These are phyloP conservation scores for Candida germanica DNA, from an alignment of 805 yeast species.

Conservation along the genomic window DNA sequence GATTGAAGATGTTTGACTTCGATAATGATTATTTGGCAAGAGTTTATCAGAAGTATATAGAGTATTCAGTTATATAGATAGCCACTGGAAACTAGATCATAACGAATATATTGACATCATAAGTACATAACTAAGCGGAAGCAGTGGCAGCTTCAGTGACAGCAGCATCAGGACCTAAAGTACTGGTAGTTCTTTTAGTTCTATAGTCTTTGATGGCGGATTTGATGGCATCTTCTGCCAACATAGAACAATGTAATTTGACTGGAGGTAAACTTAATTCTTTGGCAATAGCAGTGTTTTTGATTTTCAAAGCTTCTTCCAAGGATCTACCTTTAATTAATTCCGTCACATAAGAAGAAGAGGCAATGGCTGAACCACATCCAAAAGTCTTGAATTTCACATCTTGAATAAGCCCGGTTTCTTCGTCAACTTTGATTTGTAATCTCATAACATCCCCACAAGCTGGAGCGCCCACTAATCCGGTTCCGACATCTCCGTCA, in stretches of 20 bases:
- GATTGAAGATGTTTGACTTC: conserved; percentile 20
- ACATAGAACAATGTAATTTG: conserved; percentile 95
- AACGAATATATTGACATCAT: background rate
- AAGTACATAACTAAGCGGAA: conserved; percentile 10
- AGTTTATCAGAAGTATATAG: conserved; percentile 29
- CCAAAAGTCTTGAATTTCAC: conserved; percentile 98
- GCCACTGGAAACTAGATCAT: too few relatives aligned
- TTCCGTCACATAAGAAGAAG: conserved; percentile 92
- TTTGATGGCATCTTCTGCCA: conserved; percentile 98
- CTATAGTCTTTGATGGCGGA: conserved; percentile 94
- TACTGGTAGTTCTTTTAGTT: conserved; percentile 59
- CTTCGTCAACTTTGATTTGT: conserved; percentile 90
- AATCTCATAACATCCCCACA: conserved; percentile 99
- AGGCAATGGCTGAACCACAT: conserved; percentile 98
- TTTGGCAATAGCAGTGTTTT: conserved; percentile 91
- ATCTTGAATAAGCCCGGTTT: conserved; percentile 86
- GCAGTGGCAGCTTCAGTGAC: conserved; percentile 11
- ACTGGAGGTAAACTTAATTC: conserved; percentile 96
- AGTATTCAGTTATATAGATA: conserved; percentile 6
- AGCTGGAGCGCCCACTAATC: conserved; percentile 98
- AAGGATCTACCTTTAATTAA: conserved; percentile 91
- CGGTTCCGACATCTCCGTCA: conserved; percentile 82
- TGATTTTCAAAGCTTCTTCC: conserved; percentile 89
- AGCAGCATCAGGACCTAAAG: conserved; percentile 62
- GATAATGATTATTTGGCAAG: conserved; percentile 15